Percentiles rank a stretch among this genome's conserved stretches.
Evolutionary conservation across 1,139 yeast genomes (phyloP).

Genomic region (Pichia sp.): DNA sequence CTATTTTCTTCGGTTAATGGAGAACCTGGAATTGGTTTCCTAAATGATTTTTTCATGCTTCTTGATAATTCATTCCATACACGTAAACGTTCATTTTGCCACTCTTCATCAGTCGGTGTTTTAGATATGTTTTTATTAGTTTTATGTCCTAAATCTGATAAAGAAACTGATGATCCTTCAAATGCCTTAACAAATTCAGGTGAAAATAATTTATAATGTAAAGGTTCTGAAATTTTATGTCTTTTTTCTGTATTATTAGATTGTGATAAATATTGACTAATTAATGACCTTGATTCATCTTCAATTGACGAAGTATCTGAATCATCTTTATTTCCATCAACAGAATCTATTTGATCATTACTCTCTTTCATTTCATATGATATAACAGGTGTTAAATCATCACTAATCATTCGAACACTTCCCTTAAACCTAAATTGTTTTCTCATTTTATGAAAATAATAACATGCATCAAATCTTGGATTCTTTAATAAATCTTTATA

Average conservation of each 20-base stretch:
- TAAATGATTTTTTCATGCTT: constrained; percentile 54
- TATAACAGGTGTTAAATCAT: constrained; percentile 23
- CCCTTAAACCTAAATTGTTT: constrained; percentile 75
- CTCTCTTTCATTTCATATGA: constrained; percentile 1
- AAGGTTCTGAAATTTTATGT: constrained; percentile 17
- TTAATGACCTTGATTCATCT: constrained; percentile 10
- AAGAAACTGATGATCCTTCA: constrained; percentile 20
- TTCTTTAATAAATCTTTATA: constrained; percentile 44
- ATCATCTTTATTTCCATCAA: background rate
- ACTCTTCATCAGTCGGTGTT: constrained; percentile 57
- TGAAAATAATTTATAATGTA: constrained; percentile 26
- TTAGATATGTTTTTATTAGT: background rate
- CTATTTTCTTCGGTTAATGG: constrained; percentile 50
- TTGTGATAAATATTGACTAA: constrained; percentile 11
- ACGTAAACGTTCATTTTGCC: constrained; percentile 55
- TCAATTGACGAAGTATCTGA: constrained; percentile 5
- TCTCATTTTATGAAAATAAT: constrained; percentile 54
- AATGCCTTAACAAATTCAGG: constrained; percentile 16
- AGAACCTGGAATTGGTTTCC: constrained; percentile 67
- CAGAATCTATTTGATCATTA: background rate
- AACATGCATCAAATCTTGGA: constrained; percentile 67
- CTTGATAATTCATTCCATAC: constrained; percentile 60
- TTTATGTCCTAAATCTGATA: constrained; percentile 17
- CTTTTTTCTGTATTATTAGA: constrained; percentile 2
- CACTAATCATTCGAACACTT: constrained; percentile 40